Evolutionary conservation across 176 grass and related monocot species (phyloP), one percentile per base, ranked within the genome.

Genomic region (Carex cristatella): DNA sequence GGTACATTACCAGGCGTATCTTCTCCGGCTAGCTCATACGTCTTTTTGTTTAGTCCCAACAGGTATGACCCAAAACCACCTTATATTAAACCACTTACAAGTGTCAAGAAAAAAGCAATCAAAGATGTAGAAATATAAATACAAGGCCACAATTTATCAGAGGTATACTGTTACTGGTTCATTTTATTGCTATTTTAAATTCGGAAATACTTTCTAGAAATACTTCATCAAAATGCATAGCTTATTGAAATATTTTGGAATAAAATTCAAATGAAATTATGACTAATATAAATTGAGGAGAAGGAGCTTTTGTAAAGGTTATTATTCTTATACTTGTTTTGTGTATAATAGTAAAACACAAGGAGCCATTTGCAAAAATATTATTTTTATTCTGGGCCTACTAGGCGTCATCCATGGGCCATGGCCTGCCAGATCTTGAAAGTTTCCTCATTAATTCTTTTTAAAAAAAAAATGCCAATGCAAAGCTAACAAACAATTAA

Each of bases 51-150:
- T 42, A 99, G 48, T 37, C 85, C 96, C 89, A 99, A 69, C 76
- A 99, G 19, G 88, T 94, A 99, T 0, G 96, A 99, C 0, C 96
- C 96, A 85, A 99, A 99, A 69, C 96, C 96, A 58, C 93, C 95
- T 98, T 48, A 30, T 67, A 83, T 80, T 64, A 42, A 40, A 8
- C 6, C 2, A 70, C 38, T 84, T 84, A 78, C 27, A 56, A 32
- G 12, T 57, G 28, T 78, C 23, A 78, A 19, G 28, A 4, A 56
- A 56, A 83, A 48, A 48, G 1, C 5, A 55, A 54, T 2, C 2
- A 54, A 54, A 5, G 23, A 14, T 12, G 46, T 1, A 76, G 11
- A 10, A 31, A 77, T 16, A 31, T 56, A 56, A 19, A 55, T 76
- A 55, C 23, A 15, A 77, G 4, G 14, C 23, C 35, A 16, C 23